Conservation (phyloP, 2,329 filamentous ascomycete genomes). For the Fusarium armeniacum region DNA sequence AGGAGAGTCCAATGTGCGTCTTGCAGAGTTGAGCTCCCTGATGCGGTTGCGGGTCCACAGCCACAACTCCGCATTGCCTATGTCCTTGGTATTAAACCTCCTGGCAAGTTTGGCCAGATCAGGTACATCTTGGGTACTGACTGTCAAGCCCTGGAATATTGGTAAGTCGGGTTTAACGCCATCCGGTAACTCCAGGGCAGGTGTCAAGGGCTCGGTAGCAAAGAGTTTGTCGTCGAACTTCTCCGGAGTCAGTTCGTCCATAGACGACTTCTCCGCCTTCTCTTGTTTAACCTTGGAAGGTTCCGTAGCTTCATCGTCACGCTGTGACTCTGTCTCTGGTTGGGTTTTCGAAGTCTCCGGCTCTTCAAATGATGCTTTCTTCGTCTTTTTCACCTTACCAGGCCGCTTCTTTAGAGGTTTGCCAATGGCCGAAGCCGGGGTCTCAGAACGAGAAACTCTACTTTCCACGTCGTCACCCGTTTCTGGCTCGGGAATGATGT, state of each 20-base stretch:
- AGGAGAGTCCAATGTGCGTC: slow-evolving; percentile 50
- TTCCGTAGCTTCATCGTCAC: slow-evolving; percentile 54
- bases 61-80: slow-evolving; percentile 68
- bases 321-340: slow-evolving; percentile 62
- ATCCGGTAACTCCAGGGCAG: slow-evolving; percentile 62
- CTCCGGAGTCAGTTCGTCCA: slow-evolving; percentile 57
- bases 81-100: slow-evolving; percentile 60
- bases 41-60: slow-evolving; percentile 70
- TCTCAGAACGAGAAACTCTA: slow-evolving; percentile 62
- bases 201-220: slow-evolving; percentile 60
- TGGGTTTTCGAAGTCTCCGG: slow-evolving; percentile 71
- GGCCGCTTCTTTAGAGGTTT: slow-evolving; percentile 70
- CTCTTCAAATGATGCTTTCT: slow-evolving; percentile 81
- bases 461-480: slow-evolving; percentile 59
- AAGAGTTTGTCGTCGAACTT: slow-evolving; percentile 63
- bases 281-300: slow-evolving; percentile 34
- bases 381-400: slow-evolving; percentile 77
- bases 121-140: slow-evolving; percentile 63
- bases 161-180: slow-evolving; percentile 62
- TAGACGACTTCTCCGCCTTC: slow-evolving; percentile 40
- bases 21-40: slow-evolving; percentile 65
- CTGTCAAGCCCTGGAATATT: slow-evolving; percentile 60
- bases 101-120: slow-evolving; percentile 64
- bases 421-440: slow-evolving; percentile 58
- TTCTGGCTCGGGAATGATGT: slow-evolving; percentile 64